Evolutionary conservation across 345 rosid genomes (phyloP), one percentile per base, ranked within the genome.

Genomic region (Nasturtium officinale): DNA sequence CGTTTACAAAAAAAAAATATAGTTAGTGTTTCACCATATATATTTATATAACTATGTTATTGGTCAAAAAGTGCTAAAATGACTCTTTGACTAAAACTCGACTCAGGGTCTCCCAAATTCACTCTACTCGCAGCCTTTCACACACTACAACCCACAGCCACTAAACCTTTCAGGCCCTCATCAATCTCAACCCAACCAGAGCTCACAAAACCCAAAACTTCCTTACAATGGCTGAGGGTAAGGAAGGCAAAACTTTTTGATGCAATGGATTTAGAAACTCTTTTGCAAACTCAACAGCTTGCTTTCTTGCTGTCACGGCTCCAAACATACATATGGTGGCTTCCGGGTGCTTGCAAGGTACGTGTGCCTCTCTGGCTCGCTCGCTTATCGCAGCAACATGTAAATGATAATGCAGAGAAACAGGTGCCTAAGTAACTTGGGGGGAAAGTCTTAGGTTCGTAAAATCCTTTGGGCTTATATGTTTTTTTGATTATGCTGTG

Each of bases 71-170:
- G 64, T 77, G 54, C 33, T 73, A 67, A 65, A 67, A 65, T 26
- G 26, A 11, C 23, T 53, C 48, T 35, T 48, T 33, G 46, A 67
- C 5, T 35, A 32, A 38, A 30, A 33, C 40, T 47, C 23, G 30
- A 12, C 16, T 33, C 90, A 96, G 98, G 98, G 97, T 11, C 75
- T 90, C 80, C 87, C 91, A 84, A 89, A 85, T 77, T 90, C 98
- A 60, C 96, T 92, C 46, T 96, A 96, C 81, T 91, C 97, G 58
- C 99, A 92, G 83, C 95, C 96, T 40, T 96, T 90, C 56, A 69
- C 88, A 40, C 98, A 85, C 69, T 91, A 90, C 87, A 89, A 85
- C 83, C 81, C 89, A 15, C 96, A 85, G 80, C 96, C 95, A 15
- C 73, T 79, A 60, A 91, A 88, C 73, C 71, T 88, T 77, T 93